phyloP scores from a whole-genome alignment of 2,329 filamentous ascomycete genomes.

The Teratosphaeria nubilosa region DNA sequence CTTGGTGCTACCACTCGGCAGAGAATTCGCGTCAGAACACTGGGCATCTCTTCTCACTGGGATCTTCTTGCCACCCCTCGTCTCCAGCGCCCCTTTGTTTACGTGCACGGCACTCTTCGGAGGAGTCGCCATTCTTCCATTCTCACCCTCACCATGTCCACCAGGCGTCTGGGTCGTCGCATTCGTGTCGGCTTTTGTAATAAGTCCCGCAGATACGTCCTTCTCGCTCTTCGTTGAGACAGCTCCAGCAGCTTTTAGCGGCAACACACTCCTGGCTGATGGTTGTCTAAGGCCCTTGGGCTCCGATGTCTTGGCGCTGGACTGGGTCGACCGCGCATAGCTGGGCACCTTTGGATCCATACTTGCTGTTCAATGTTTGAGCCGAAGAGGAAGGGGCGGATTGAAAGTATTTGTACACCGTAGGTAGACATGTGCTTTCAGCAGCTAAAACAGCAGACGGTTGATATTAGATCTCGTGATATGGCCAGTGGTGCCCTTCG shows the following conservation, averaged over 20 bases:
- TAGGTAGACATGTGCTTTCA: not conserved
- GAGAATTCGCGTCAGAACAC: not conserved
- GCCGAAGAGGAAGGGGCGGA: not conserved
- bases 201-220: not conserved
- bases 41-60: not conserved
- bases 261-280: not conserved
- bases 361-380: not conserved
- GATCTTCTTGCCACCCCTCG: not conserved
- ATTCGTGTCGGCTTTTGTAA: not conserved
- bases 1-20: not conserved
- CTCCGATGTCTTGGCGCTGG: not conserved
- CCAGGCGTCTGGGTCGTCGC: not conserved
- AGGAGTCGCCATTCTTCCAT: not conserved
- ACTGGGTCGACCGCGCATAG: not conserved
- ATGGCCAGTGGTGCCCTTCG: not conserved
- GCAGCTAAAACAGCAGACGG: not conserved
- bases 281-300: not conserved
- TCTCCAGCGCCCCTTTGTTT: not conserved
- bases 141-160: not conserved
- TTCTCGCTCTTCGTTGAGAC: not conserved
- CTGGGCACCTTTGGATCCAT: not conserved
- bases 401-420: not conserved
- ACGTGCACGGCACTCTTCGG: not conserved
- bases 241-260: not conserved
- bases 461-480: not conserved